Conservation (phyloP, 148 eudicot species). For the Camellia japonica region DNA sequence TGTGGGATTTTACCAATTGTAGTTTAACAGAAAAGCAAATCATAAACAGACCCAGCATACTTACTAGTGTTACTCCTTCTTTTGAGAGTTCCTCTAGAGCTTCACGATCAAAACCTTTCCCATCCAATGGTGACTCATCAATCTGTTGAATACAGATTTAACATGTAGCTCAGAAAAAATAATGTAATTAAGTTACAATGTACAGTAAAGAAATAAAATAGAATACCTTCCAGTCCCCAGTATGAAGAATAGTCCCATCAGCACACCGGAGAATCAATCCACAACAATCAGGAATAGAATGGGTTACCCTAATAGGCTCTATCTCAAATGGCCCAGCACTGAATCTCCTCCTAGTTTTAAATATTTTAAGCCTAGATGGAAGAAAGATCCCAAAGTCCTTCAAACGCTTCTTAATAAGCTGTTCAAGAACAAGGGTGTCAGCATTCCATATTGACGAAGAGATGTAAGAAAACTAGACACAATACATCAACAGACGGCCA, state of each 20-base stretch:
- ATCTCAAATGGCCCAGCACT: constrained; percentile 94
- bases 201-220: constrained; percentile 9
- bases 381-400: constrained; percentile 93
- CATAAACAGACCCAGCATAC: constrained; percentile 14
- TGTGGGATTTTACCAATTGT: not conserved
- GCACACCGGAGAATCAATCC: constrained; percentile 95
- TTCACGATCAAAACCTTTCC: constrained; percentile 80
- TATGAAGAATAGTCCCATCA: constrained; percentile 96
- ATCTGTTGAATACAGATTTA: constrained; percentile 49
- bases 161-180: constrained; percentile 1
- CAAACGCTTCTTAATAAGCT: constrained; percentile 91
- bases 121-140: constrained; percentile 92
- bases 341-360: constrained; percentile 68
- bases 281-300: constrained; percentile 97
- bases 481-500: not conserved
- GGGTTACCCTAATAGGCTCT: constrained; percentile 94
- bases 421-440: constrained; percentile 26
- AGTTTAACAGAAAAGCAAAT: constrained; percentile 6
- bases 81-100: constrained; percentile 90
- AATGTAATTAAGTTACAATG: constrained; percentile 2
- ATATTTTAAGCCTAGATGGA: constrained; percentile 85
- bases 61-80: constrained; percentile 96
- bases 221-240: constrained; percentile 99
- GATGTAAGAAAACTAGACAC: not conserved
- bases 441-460: not conserved